Base-by-base conservation (phyloP, 345 rosid species). In the Arabis alpina region DNA sequence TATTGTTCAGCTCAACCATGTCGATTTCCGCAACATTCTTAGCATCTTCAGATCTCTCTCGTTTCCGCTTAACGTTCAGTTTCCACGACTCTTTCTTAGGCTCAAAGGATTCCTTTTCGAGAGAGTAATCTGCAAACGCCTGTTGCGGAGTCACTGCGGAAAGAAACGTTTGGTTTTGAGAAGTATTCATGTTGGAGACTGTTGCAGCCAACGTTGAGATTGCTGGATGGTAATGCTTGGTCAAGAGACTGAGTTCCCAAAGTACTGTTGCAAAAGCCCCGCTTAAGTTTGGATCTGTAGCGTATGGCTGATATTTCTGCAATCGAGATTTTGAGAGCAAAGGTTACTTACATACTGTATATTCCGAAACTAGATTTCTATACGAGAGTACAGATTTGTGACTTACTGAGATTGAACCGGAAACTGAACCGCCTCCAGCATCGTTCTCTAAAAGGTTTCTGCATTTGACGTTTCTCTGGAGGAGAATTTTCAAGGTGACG, bases 371-470 rank as follows among this genome's bases (percentile, higher is more conserved):
- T 8, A 23, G 45, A 36, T 24, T 45, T n/a, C 37, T 48, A 8
- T 39, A 44, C 9, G 41, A 48, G 70, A 55, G 51, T 23, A 10
- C 15, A 12, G 7, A 19, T 24, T 6, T 58, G 71, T 28, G 76
- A 63, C 93, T 75, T 87, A 92, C 99, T 14, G 87, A 79, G 13
- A 95, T 78, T 12, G 91, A 86, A 74, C 99, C 98, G 2, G 97
- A 88, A 47, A 89, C 90, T 8, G 98, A 94, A 80, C 98, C 99
- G 50, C 99, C 98, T 32, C 98, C 98, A 53, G 96, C 88, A 83
- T 95, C 98, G 70, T 91, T 95, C 82, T 92, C 99, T 76, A 92
- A 74, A 53, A 95, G 81, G 78, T 92, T 86, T 71, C 98, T 80
- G 79, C 98, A 92, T 79, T 95, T 92, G 9, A 83, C 81, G 61